Conservation (phyloP, 352 stramenopile species). For the Lagenidium giganteum region DNA sequence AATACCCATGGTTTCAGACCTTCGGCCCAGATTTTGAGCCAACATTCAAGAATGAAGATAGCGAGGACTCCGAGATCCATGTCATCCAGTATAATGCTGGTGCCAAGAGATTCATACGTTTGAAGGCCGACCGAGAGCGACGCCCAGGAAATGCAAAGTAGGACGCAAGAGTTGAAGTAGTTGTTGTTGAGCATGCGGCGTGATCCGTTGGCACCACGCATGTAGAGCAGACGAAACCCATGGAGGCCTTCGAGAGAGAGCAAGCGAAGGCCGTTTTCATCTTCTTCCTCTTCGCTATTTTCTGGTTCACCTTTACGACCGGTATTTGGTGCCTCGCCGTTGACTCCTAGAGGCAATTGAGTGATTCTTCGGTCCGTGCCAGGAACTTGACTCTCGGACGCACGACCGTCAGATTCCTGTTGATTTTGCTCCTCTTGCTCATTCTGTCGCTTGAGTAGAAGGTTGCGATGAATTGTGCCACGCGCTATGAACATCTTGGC, state of each 20-base stretch:
- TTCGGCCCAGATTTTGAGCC: constrained; percentile 77
- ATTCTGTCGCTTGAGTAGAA: constrained; percentile 5
- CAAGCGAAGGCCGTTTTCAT: constrained; percentile 24
- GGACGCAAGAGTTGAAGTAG: constrained; percentile 64
- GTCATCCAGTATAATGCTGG: constrained; percentile 39
- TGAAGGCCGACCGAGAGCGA: constrained; percentile 78
- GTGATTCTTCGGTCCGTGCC: no score
- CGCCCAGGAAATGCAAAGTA: constrained; percentile 76
- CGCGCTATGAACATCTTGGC: constrained; percentile 4
- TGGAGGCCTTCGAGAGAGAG: constrained; percentile 29
- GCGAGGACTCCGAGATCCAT: constrained; percentile 62
- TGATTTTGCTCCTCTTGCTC: constrained; percentile 2
- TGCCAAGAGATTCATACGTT: constrained; percentile 51
- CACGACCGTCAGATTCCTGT: no score
- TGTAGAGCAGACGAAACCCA: constrained; percentile 23
- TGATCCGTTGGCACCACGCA: constrained; percentile 30
- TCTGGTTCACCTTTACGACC: no score
- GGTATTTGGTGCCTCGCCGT: no score
- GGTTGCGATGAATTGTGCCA: constrained; percentile 1
- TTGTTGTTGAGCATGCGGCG: constrained; percentile 40
- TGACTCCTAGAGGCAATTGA: no score
- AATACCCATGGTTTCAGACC: constrained; percentile 67
- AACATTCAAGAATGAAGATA: constrained; percentile 73
- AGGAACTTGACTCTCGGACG: no score
- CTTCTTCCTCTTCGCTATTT: constrained; percentile 14